Evolutionary conservation across 2,329 filamentous ascomycete species (phyloP).

Genomic region (Capronia coronata): DNA sequence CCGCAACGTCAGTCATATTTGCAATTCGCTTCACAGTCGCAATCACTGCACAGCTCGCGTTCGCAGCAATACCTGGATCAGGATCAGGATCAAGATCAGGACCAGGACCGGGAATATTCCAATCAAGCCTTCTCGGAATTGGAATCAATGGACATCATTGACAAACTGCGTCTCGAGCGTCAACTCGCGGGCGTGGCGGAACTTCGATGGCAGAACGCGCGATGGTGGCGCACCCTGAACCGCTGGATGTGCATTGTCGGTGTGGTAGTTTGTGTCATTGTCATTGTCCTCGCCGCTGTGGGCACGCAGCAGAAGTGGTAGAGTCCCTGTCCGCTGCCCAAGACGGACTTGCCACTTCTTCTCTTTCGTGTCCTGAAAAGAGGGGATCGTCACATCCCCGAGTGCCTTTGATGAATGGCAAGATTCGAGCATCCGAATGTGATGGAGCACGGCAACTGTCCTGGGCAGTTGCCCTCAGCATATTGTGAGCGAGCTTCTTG

Average conservation of each 20-base stretch:
- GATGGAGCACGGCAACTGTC: too few relatives aligned
- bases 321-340: not conserved
- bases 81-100: constrained; percentile 1
- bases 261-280: constrained; percentile 48
- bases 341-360: too few relatives aligned
- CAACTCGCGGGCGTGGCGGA: constrained; percentile 42
- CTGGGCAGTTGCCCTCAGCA: too few relatives aligned
- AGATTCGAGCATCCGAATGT: too few relatives aligned
- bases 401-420: too few relatives aligned
- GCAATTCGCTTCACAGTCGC: not conserved
- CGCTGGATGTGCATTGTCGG: constrained; percentile 55
- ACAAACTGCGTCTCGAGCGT: constrained; percentile 26
- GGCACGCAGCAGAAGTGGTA: constrained; percentile 20
- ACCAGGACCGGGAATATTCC: too few relatives aligned
- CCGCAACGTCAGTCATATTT: constrained; percentile 27
- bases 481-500: too few relatives aligned
- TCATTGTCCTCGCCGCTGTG: constrained; percentile 42
- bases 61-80: not conserved
- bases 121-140: constrained; percentile 16
- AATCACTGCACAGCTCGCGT: not conserved
- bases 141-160: constrained; percentile 36
- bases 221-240: constrained; percentile 59
- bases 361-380: too few relatives aligned
- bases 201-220: constrained; percentile 52
- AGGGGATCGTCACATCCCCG: too few relatives aligned